phyloP scores from a whole-genome alignment of 192 early-diverging fungal genomes.

The Neocallimastix lanati region DNA sequence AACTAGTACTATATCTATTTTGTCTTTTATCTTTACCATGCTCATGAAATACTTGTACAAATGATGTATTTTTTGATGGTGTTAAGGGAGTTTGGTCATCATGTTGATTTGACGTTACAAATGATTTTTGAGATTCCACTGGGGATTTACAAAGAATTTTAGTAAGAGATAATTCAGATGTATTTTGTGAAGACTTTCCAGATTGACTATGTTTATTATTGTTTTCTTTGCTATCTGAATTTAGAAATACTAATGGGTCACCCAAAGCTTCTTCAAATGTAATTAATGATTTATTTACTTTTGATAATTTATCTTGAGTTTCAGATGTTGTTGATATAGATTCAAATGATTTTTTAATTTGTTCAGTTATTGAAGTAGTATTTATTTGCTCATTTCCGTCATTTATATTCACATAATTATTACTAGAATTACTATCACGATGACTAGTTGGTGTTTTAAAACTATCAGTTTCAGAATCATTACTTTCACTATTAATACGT shows the following conservation, averaged over 20 bases:
- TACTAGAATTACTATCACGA: not conserved
- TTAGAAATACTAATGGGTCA: not conserved
- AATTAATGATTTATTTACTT: not conserved
- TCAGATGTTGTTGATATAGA: not conserved
- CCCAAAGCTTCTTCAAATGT: not conserved
- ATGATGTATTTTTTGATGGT: not conserved
- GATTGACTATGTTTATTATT: not conserved
- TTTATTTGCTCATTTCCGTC: not conserved
- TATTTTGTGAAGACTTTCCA: not conserved
- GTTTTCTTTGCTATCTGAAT: not conserved
- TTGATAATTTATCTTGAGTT: not conserved
- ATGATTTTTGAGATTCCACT: not conserved
- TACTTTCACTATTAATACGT: too few relatives aligned
- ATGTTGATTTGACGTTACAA: not conserved
- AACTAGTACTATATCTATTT: not conserved
- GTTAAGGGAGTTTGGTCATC: not conserved
- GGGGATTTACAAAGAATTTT: not conserved
- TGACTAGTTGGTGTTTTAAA: not conserved
- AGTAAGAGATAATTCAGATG: not conserved
- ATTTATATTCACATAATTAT: not conserved
- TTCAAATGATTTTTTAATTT: not conserved
- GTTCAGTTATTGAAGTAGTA: not conserved
- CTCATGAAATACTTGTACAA: not conserved
- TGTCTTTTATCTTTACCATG: not conserved
- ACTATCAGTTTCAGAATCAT: too few relatives aligned